These are phyloP conservation scores for Colletotrichum tanaceti DNA, from an alignment of 2,329 filamentous ascomycete species.

Conservation along the genomic window DNA sequence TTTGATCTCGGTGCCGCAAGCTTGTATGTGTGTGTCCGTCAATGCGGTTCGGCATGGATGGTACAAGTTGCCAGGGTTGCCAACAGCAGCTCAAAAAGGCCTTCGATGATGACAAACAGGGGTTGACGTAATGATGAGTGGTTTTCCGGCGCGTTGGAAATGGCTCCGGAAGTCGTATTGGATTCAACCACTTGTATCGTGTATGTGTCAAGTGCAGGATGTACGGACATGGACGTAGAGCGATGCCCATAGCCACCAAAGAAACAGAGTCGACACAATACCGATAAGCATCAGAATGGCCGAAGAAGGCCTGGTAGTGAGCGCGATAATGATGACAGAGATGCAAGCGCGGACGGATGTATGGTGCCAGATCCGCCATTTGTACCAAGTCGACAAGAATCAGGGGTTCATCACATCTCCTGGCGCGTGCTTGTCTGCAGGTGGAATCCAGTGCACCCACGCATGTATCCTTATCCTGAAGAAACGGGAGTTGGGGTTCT, in stretches of 20 bases:
- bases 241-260: conserved; percentile 16
- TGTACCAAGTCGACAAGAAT: conserved; percentile 22
- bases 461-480: conserved; percentile 36
- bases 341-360: conserved; percentile 12
- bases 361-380: conserved; percentile 16
- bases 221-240: conserved; percentile 2
- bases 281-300: background rate
- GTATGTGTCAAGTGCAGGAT: conserved; percentile 26
- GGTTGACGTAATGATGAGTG: conserved; percentile 25
- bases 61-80: conserved; percentile 8
- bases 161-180: conserved; percentile 22
- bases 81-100: conserved; percentile 1
- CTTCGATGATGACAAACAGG: background rate
- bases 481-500: conserved; percentile 33
- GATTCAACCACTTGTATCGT: conserved; percentile 16
- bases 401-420: conserved; percentile 39
- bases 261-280: conserved; percentile 9
- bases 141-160: conserved; percentile 12
- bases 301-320: conserved; percentile 12
- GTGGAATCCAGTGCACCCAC: conserved; percentile 38
- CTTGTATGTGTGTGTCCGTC: background rate
- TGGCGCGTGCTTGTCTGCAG: conserved; percentile 39
- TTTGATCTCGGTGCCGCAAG: conserved; percentile 3
- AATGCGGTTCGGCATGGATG: conserved; percentile 21
- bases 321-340: background rate